These are phyloP conservation scores for Daldinia bambusicola DNA, from an alignment of 495 filamentous ascomycete genomes.

Conservation along the genomic window DNA sequence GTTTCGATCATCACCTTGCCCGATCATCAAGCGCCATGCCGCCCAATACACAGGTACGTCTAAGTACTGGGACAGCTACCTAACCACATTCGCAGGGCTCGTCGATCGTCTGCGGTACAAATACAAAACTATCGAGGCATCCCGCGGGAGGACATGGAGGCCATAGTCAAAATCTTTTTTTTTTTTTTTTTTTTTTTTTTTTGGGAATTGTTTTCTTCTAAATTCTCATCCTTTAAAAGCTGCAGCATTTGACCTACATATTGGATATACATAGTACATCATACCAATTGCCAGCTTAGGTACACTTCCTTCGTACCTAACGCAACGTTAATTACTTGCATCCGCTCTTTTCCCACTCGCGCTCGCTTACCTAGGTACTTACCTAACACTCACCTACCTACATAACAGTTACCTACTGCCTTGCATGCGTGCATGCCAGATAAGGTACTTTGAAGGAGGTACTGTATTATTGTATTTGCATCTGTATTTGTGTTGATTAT, in stretches of 20 bases:
- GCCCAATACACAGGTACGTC: slow-evolving; percentile 24
- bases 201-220: slow-evolving; percentile 13
- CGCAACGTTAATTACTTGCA: slow-evolving; percentile 38
- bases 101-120: slow-evolving; percentile 36
- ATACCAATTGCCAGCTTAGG: slow-evolving; percentile 14
- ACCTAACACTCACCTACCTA: slow-evolving; percentile 2
- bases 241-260: neutral
- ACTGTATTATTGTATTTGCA: slow-evolving; percentile 7
- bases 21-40: slow-evolving; percentile 48
- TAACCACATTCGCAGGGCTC: slow-evolving; percentile 40
- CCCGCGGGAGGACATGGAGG: slow-evolving; percentile 29
- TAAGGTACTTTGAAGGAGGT: slow-evolving; percentile 30
- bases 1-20: neutral
- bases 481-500: slow-evolving; percentile 1
- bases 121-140: slow-evolving; percentile 46
- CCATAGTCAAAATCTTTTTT: slow-evolving; percentile 28
- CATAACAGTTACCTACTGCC: slow-evolving; percentile 7
- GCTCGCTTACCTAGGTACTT: slow-evolving; percentile 13
- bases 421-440: slow-evolving; percentile 38
- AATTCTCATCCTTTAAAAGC: neutral
- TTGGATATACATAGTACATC: neutral
- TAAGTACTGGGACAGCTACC: slow-evolving; percentile 44
- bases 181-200: slow-evolving; percentile 35
- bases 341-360: slow-evolving; percentile 27
- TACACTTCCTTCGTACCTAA: neutral